phyloP scores from a whole-genome alignment of 2,329 filamentous ascomycete genomes.

The Fusarium graminum region DNA sequence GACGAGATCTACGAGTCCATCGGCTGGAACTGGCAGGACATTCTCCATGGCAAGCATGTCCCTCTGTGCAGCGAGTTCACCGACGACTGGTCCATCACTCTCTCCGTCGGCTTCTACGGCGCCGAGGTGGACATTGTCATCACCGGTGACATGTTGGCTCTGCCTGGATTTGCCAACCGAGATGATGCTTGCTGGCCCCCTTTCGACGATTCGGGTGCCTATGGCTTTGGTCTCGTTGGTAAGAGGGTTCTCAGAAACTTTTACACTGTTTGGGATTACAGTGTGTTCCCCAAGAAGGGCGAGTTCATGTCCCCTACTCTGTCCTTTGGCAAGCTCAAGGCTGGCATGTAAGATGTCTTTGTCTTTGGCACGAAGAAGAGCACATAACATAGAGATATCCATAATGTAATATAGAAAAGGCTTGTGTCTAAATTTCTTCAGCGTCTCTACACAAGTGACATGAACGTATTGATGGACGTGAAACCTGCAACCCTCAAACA shows the following conservation, averaged over 20 bases:
- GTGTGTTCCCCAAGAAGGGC: slow-evolving; percentile 19
- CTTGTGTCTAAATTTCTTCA: too few relatives aligned
- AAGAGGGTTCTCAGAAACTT: slow-evolving; percentile 49
- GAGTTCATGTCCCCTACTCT: slow-evolving; percentile 24
- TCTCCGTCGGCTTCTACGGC: slow-evolving; percentile 47
- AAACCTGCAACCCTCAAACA: too few relatives aligned
- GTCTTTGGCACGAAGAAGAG: too few relatives aligned
- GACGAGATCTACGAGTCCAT: slow-evolving; percentile 51
- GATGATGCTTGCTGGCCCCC: slow-evolving; percentile 55
- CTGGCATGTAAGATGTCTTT: not conserved
- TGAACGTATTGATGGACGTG: too few relatives aligned
- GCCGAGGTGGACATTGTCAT: slow-evolving; percentile 48
- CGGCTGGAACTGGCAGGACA: slow-evolving; percentile 54
- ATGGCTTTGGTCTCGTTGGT: slow-evolving; percentile 52
- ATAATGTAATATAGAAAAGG: not conserved
- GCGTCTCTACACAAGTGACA: too few relatives aligned
- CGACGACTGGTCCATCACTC: slow-evolving; percentile 52
- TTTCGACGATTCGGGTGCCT: slow-evolving; percentile 44
- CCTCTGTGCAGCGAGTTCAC: slow-evolving; percentile 56
- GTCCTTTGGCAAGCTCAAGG: slow-evolving; percentile 47
- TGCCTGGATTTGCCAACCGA: slow-evolving; percentile 52
- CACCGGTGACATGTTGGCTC: slow-evolving; percentile 51
- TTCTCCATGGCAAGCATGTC: slow-evolving; percentile 47
- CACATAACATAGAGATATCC: not conserved
- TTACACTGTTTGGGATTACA: slow-evolving; percentile 54